Percentiles rank a stretch among this genome's conserved stretches.
Evolutionary conservation across 176 grass and related monocot genomes (phyloP).

Genomic region (Coix lacrymajobi): DNA sequence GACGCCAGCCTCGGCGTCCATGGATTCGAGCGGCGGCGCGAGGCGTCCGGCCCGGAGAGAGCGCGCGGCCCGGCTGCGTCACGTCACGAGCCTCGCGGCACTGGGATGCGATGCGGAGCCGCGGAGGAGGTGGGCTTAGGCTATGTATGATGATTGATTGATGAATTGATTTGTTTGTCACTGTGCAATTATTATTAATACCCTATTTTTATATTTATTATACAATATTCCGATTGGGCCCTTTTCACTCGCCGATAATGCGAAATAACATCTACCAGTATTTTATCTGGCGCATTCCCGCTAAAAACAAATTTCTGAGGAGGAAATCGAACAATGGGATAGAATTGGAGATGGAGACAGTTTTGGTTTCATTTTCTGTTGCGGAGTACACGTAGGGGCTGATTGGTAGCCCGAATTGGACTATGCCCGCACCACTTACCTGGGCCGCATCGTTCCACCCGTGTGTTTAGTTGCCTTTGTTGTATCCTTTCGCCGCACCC

Average conservation of each 20-base stretch:
- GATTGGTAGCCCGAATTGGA: no score
- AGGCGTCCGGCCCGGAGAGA: slow-evolving; percentile 14
- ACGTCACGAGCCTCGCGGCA: neutral
- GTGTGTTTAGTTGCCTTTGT: no score
- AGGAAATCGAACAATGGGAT: neutral
- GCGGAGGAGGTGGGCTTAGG: neutral
- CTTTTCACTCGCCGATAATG: neutral
- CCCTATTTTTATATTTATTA: neutral
- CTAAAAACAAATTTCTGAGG: neutral
- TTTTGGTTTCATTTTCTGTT: no score
- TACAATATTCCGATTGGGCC: neutral
- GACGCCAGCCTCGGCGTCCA: slow-evolving; percentile 31
- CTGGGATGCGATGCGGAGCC: neutral
- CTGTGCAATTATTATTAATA: neutral
- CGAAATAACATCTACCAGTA: no score
- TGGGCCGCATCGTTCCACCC: no score
- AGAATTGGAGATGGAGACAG: neutral
- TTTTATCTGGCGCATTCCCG: neutral
- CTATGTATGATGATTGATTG: neutral
- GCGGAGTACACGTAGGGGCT: no score
- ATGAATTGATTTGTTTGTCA: neutral
- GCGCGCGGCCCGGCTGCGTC: neutral
- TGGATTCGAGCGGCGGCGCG: neutral
- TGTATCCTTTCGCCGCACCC: no score
- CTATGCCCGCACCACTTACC: no score